phyloP scores from a whole-genome alignment of 1,284 basidiomycete genomes.

The Lentinus polychrous region DNA sequence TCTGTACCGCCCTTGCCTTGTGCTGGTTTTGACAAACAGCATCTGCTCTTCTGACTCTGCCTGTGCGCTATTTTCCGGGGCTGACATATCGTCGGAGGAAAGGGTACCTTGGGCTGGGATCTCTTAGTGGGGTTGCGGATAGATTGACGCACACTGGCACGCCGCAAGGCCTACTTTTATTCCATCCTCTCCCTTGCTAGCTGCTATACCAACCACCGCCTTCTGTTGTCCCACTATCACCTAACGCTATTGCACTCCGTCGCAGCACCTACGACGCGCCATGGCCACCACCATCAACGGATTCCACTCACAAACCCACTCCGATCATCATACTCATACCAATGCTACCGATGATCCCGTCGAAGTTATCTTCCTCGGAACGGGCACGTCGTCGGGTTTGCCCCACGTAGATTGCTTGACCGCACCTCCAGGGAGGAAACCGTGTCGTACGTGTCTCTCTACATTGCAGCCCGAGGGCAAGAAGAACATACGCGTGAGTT shows the following conservation, averaged over 20 bases:
- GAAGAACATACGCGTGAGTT: constrained; percentile 54
- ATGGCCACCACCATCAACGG: background rate
- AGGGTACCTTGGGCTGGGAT: too few species aligned
- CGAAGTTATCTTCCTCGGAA: constrained; percentile 70
- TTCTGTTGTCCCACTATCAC: background rate
- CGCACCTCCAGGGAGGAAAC: constrained; percentile 36
- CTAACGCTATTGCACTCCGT: too few species aligned
- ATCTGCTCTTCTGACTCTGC: too few species aligned
- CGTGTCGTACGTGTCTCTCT: constrained; percentile 63
- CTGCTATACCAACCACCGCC: background rate
- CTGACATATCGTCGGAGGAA: too few species aligned
- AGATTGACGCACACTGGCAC: too few species aligned
- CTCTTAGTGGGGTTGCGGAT: too few species aligned
- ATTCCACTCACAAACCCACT: too few species aligned
- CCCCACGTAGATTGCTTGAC: constrained; percentile 64
- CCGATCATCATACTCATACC: background rate
- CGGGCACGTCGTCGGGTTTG: constrained; percentile 66
- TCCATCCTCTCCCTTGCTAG: too few species aligned
- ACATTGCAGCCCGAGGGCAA: constrained; percentile 58
- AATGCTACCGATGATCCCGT: constrained; percentile 19
- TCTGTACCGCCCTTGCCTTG: too few species aligned
- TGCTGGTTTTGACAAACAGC: too few species aligned
- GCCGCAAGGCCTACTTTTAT: too few species aligned
- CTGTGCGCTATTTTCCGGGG: too few species aligned
- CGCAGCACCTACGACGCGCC: background rate